Evolutionary conservation across 306 rosid species (phyloP), one percentile per base, ranked within the genome.

Genomic region (Quercus mongolica): DNA sequence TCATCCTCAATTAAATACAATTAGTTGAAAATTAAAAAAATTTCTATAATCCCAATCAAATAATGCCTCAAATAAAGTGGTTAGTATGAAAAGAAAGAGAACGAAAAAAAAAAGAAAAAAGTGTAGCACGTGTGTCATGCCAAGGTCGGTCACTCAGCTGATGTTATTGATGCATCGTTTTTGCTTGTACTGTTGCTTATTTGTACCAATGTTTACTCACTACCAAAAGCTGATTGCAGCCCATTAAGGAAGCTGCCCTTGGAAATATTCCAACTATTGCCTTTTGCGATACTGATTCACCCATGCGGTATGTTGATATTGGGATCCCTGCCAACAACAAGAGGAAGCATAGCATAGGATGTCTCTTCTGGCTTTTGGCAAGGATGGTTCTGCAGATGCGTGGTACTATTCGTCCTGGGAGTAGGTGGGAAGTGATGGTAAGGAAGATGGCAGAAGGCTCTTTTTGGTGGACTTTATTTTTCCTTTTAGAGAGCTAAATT

Each of bases 291-390:
- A 92, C 99, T 3, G 99, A 92, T 80, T 92, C 97, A 0, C 94
- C 97, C 2, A 94, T 94, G 97, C 18, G 87, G 2, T 87, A 91
- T 74, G 99, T 94, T 46, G 99, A 92, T 71, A 94, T 94, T 80
- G 97, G 97, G 13, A 94, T 94, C 74, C 97, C 97, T n/a, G 97
- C 99, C 57, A 94, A 92, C 61, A 94, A 92, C 80, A 94, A 94
- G 87, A 97, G 99, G 0, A 94, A 92, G 33, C 97, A 94, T 56
- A 91, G 94, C 82, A 92, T 94, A 1, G 97, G 98, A 9, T 94
- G 98, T 80, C 98, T 94, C 38, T 92, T 92, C 56, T 92, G 98
- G 98, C 82, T 94, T 38, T 83, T 92, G 49, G 97, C 97, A 13
- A 88, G 97, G 81, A 94, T 94, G 98, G 97, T 94, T 52, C 75